Percentiles rank a stretch among this genome's conserved stretches.
phyloP scores from a whole-genome alignment of 1,284 basidiomycete genomes.

The Coniferiporia sulphurascens region DNA sequence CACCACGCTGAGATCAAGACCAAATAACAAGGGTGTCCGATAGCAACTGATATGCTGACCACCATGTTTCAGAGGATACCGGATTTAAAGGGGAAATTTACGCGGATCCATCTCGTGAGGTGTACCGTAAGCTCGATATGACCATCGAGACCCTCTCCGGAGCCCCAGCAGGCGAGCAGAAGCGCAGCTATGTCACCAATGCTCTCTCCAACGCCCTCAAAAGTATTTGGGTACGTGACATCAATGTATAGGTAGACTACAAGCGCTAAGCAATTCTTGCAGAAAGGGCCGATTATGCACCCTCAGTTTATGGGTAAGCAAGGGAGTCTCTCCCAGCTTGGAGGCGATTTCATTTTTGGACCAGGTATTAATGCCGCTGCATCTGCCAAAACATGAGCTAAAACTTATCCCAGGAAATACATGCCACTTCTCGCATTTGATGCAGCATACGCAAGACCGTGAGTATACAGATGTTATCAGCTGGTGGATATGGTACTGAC shows the following conservation, averaged over 20 bases:
- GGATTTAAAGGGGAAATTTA: constrained; percentile 47
- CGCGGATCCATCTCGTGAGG: constrained; percentile 50
- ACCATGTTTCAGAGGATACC: constrained; percentile 36
- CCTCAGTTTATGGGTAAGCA: constrained; percentile 49
- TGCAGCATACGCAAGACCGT: constrained; percentile 64
- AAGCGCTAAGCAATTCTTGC: not conserved
- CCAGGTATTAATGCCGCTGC: constrained; percentile 34
- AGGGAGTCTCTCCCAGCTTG: constrained; percentile 53
- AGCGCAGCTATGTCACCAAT: constrained; percentile 42
- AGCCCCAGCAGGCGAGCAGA: constrained; percentile 43
- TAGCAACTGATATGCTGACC: not conserved
- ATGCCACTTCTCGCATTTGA: constrained; percentile 48
- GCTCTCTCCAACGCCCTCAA: constrained; percentile 30
- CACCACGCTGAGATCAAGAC: no score
- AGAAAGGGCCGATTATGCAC: constrained; percentile 43
- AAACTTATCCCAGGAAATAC: constrained; percentile 24
- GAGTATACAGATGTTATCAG: constrained; percentile 24
- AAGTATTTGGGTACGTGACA: constrained; percentile 43
- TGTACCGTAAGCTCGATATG: constrained; percentile 52
- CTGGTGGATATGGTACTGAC: not conserved
- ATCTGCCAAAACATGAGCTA: not conserved
- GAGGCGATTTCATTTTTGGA: constrained; percentile 59
- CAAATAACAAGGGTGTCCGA: not conserved
- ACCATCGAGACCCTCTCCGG: constrained; percentile 36
- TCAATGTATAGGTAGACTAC: not conserved